phyloP scores from a whole-genome alignment of 169 alveolate species.

The Perkinsus olseni region DNA sequence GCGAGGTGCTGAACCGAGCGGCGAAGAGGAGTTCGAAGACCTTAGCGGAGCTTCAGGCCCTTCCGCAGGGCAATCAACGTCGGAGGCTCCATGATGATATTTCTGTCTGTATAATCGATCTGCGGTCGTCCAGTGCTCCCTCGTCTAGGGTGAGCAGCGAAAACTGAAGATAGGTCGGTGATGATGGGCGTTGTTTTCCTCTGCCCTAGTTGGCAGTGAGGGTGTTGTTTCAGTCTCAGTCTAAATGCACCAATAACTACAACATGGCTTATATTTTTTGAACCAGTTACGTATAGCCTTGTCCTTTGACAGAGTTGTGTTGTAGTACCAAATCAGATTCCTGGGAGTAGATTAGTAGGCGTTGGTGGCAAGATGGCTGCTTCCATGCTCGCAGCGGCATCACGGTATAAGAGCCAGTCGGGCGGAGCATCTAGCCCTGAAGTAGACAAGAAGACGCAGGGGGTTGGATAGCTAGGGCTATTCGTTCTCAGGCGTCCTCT shows the following conservation, averaged over 20 bases:
- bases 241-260: not conserved
- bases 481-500: not conserved
- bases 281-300: not conserved
- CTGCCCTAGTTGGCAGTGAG: too few species aligned
- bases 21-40: not conserved
- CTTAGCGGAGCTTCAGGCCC: not conserved
- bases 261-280: not conserved
- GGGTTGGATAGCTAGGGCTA: not conserved
- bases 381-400: not conserved
- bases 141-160: too few species aligned
- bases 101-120: constrained; percentile 23
- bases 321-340: not conserved
- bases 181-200: too few species aligned
- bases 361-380: not conserved
- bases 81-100: constrained; percentile 28
- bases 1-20: constrained; percentile 15
- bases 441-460: not conserved
- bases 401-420: not conserved
- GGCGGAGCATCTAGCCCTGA: not conserved
- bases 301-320: not conserved
- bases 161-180: too few species aligned
- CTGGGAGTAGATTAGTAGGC: not conserved
- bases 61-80: not conserved
- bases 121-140: not conserved
- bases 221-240: not conserved